Percentiles rank a stretch among this genome's conserved stretches.
Evolutionary conservation across 352 stramenopile genomes (phyloP).

Genomic region (Aphanomyces euteiches): DNA sequence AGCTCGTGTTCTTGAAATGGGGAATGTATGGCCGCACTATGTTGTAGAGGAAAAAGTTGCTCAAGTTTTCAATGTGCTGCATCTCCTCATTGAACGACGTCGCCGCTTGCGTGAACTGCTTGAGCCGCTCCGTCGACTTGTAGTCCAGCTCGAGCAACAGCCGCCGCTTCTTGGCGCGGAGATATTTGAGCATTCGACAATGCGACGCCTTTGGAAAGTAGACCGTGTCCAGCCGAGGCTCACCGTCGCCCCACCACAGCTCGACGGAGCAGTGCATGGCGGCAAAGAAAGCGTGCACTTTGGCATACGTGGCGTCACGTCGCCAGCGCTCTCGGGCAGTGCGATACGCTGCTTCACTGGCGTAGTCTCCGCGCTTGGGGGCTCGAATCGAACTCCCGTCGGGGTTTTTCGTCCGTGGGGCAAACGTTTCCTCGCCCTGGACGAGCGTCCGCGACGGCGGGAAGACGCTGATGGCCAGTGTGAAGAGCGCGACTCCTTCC

Average conservation of each 20-base stretch:
- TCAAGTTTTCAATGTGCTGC: slow-evolving; percentile 28
- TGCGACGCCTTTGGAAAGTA: slow-evolving; percentile 28
- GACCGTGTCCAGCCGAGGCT: slow-evolving; percentile 23
- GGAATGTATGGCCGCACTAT: slow-evolving; percentile 27
- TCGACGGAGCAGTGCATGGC: slow-evolving; percentile 29
- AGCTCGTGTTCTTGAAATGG: slow-evolving; percentile 26
- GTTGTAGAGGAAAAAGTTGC: slow-evolving; percentile 28
- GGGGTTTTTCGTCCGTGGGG: slow-evolving; percentile 1
- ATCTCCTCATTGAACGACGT: slow-evolving; percentile 19
- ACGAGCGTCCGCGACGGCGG: neutral
- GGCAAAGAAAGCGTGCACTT: slow-evolving; percentile 25
- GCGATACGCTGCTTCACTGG: slow-evolving; percentile 21
- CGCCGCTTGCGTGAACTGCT: slow-evolving; percentile 21
- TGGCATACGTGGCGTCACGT: slow-evolving; percentile 22
- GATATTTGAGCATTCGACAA: slow-evolving; percentile 26
- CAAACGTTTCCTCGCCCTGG: slow-evolving; percentile 12
- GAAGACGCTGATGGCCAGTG: slow-evolving; percentile 25
- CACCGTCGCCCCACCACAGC: slow-evolving; percentile 22
- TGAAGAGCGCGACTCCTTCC: slow-evolving; percentile 29
- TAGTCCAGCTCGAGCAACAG: slow-evolving; percentile 22
- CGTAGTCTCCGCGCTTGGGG: slow-evolving; percentile 22
- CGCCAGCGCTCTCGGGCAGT: slow-evolving; percentile 6
- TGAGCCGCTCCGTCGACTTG: slow-evolving; percentile 29
- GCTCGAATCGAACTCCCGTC: neutral
- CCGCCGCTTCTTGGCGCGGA: slow-evolving; percentile 15